A percentile compares a stretch with the other conserved stretches of the same genome.
phyloP scores from a whole-genome alignment of 257 asterid genomes.

The Solanum pennellii region DNA sequence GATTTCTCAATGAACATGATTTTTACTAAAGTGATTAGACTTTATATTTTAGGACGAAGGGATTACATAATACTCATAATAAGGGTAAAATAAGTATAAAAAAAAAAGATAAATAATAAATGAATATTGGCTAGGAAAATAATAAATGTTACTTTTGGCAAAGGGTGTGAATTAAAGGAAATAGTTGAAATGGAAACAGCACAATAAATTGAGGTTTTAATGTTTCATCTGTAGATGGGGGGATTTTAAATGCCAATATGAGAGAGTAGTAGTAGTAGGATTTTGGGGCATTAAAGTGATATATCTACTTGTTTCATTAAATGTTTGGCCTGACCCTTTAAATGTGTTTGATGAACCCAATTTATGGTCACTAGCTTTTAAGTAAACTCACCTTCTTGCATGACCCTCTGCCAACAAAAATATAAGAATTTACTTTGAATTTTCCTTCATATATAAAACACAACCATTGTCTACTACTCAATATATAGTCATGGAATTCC shows the following conservation, averaged over 20 bases:
- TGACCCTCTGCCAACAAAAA: slow-evolving; percentile 3
- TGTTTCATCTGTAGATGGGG: slow-evolving; percentile 4
- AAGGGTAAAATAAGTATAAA: neutral
- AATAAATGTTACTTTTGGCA: neutral
- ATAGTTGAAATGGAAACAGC: neutral
- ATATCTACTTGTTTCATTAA: slow-evolving; percentile 45
- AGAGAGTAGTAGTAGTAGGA: slow-evolving; percentile 14
- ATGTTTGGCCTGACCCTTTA: slow-evolving; percentile 32
- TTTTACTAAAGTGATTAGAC: neutral
- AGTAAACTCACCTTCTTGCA: slow-evolving; percentile 16
- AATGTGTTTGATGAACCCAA: slow-evolving; percentile 19
- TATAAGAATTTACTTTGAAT: neutral
- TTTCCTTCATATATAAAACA: neutral
- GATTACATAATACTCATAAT: neutral
- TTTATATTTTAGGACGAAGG: neutral
- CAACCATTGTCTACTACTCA: neutral
- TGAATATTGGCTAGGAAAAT: neutral
- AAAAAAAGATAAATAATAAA: neutral
- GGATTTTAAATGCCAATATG: slow-evolving; percentile 23
- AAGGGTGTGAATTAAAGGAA: neutral
- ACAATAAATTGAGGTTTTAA: slow-evolving; percentile 23
- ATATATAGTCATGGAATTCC: slow-evolving; percentile 23
- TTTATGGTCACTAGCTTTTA: neutral
- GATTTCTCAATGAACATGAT: no score
- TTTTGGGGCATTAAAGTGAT: slow-evolving; percentile 40